phyloP scores from a whole-genome alignment of 2,329 filamentous ascomycete genomes.

The Colletotrichum endophyticum region DNA sequence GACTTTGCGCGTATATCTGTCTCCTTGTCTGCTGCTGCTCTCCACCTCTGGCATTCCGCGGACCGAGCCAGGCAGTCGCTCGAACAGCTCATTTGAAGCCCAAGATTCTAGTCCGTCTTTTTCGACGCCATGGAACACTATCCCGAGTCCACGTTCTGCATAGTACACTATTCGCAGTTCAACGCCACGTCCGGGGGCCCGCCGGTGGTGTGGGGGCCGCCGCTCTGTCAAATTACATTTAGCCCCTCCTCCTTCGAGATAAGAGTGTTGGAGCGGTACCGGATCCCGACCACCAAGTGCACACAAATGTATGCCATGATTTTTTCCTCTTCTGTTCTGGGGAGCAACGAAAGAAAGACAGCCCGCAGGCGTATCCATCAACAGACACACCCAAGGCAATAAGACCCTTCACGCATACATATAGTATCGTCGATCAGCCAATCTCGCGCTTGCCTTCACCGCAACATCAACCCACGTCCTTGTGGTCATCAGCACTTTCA shows the following conservation, averaged over 20 bases:
- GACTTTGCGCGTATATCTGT: neutral
- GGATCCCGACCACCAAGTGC: constrained; percentile 1
- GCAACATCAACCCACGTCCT: neutral
- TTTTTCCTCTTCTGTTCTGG: neutral
- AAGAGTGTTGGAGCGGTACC: constrained; percentile 12
- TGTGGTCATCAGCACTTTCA: neutral
- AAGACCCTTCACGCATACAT: constrained; percentile 17
- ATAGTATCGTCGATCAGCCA: neutral
- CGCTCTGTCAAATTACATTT: neutral
- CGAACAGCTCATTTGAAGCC: neutral
- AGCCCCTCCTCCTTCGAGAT: constrained; percentile 1
- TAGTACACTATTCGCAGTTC: neutral
- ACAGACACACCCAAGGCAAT: constrained; percentile 6
- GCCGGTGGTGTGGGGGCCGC: constrained; percentile 4
- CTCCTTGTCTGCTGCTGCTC: neutral
- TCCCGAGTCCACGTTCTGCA: neutral
- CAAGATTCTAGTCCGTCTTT: neutral
- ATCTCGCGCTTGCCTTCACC: neutral
- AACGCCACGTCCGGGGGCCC: neutral
- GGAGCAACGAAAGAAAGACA: neutral
- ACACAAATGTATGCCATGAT: neutral
- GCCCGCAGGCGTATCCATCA: constrained; percentile 2
- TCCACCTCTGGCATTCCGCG: neutral
- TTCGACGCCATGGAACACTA: neutral
- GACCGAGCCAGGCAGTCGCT: neutral